phyloP scores from a whole-genome alignment of 2,329 filamentous ascomycete species.

The Cladorrhinum sp. region DNA sequence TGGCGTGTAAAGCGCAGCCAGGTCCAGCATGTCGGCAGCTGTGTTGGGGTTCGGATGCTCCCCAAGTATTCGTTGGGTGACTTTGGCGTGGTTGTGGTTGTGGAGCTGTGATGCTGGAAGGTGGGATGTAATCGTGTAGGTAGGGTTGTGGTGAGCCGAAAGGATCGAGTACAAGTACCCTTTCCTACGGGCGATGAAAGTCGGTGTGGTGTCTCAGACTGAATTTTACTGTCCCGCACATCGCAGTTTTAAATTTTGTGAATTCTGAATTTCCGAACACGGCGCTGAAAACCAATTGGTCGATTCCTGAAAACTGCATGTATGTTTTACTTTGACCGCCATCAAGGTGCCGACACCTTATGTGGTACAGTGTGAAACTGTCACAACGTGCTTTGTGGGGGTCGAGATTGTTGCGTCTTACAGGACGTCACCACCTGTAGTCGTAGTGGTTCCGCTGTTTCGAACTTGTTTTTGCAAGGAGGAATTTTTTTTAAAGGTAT shows the following conservation, averaged over 20 bases:
- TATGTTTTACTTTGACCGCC: neutral
- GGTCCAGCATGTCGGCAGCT: constrained; percentile 13
- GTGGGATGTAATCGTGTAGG: too few relatives aligned
- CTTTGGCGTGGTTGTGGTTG: constrained; percentile 1
- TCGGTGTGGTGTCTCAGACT: neutral
- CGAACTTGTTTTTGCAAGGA: too few relatives aligned
- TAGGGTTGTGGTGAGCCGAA: neutral
- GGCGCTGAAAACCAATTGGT: neutral
- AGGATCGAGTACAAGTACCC: constrained; percentile 4
- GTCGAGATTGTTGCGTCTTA: too few relatives aligned
- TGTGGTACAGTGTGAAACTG: neutral
- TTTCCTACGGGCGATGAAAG: neutral
- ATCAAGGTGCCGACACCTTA: neutral
- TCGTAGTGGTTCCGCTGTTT: too few relatives aligned
- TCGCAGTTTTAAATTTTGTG: constrained; percentile 1
- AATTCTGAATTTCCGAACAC: neutral
- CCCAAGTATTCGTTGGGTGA: neutral
- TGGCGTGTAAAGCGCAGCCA: constrained; percentile 12
- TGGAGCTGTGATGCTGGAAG: neutral
- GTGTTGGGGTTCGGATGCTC: neutral
- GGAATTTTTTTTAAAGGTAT: too few relatives aligned
- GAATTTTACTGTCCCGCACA: constrained; percentile 7
- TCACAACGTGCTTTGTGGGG: neutral
- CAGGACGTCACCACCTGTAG: too few relatives aligned
- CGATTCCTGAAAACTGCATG: neutral